Evolutionary conservation across 2,329 filamentous ascomycete species (phyloP).

Genomic region (Trichoderma endophyticum): DNA sequence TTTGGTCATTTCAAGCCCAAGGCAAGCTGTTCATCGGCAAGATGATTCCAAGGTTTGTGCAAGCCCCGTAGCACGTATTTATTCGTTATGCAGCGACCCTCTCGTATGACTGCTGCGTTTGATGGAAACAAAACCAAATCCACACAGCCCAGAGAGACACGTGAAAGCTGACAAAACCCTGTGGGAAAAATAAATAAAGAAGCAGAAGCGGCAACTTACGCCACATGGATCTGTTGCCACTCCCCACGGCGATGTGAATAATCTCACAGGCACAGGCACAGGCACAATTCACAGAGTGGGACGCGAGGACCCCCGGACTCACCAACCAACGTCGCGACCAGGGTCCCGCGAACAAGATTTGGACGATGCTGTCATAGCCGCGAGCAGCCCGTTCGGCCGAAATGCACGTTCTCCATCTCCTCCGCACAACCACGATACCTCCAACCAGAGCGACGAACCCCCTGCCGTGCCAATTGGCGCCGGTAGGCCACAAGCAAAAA

Average conservation of each 20-base stretch:
- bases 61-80: not conserved
- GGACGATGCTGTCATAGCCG: constrained; percentile 20
- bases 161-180: constrained; percentile 3
- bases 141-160: not conserved
- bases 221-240: constrained; percentile 1
- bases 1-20: not conserved
- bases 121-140: not conserved
- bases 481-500: constrained; percentile 24
- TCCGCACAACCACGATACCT: not conserved
- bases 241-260: constrained; percentile 7
- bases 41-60: not conserved
- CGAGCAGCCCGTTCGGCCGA: constrained; percentile 14
- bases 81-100: not conserved
- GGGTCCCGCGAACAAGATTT: not conserved
- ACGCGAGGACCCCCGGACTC: constrained; percentile 1
- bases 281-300: constrained; percentile 2
- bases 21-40: not conserved
- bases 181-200: not conserved
- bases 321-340: constrained; percentile 10
- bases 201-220: not conserved
- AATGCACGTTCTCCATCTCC: constrained; percentile 3
- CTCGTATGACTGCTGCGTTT: not conserved
- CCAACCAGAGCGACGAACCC: constrained; percentile 18
- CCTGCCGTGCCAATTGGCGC: constrained; percentile 22
- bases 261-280: not conserved